Evolutionary conservation across 179 eudicot genomes (phyloP).

Genomic region (Gypsophila paniculata): DNA sequence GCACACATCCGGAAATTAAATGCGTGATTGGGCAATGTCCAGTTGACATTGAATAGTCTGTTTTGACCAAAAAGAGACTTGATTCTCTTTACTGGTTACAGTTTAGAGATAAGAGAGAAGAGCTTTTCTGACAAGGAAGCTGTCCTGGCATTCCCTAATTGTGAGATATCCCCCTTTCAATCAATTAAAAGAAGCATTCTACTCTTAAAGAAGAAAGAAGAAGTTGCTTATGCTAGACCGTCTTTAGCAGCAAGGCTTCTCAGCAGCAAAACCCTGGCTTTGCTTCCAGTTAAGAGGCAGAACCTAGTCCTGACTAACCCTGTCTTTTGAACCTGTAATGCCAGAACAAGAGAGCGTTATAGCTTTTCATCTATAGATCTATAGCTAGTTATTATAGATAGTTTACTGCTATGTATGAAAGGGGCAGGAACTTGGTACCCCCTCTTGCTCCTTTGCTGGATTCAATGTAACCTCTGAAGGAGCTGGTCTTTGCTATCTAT

Average conservation of each 20-base stretch:
- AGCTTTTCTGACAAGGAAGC: background rate
- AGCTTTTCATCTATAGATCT: constrained; percentile 1
- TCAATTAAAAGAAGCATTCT: constrained; percentile 1
- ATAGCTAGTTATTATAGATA: background rate
- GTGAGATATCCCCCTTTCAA: constrained; percentile 1
- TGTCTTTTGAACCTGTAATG: background rate
- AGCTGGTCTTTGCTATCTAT: constrained; percentile 1
- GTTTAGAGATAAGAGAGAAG: background rate
- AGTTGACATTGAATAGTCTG: too few relatives aligned
- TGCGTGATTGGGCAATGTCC: too few relatives aligned
- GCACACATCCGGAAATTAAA: too few relatives aligned
- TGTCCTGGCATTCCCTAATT: constrained; percentile 1
- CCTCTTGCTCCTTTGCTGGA: background rate
- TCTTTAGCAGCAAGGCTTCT: constrained; percentile 15
- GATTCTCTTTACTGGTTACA: too few relatives aligned
- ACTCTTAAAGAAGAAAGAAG: background rate
- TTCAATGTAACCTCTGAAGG: background rate
- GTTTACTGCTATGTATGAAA: background rate
- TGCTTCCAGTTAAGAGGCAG: constrained; percentile 18
- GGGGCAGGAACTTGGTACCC: too few relatives aligned
- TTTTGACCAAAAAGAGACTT: too few relatives aligned
- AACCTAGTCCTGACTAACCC: constrained; percentile 3
- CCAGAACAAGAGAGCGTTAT: background rate
- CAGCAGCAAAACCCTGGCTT: constrained; percentile 16
- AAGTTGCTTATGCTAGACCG: constrained; percentile 1